These are phyloP conservation scores for Nepenthes alata DNA, from an alignment of 179 eudicot species.

Conservation along the genomic window DNA sequence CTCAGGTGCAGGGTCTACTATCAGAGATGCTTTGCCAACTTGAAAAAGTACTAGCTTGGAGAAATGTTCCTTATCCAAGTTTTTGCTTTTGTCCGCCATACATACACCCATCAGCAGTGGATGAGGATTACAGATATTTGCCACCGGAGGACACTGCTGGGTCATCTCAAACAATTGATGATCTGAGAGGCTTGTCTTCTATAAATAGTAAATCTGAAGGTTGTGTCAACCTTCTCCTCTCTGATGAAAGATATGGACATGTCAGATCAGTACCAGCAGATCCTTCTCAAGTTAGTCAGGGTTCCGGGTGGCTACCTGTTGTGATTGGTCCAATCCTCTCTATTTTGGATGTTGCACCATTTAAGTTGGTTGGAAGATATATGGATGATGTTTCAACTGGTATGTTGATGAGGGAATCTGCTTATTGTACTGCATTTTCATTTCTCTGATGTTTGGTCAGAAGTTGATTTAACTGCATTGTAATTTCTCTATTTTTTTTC, in stretches of 20 bases:
- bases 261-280: conserved; percentile 12
- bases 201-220: conserved; percentile 14
- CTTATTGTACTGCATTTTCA: not conserved
- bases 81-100: conserved; percentile 38
- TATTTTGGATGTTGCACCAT: conserved; percentile 78
- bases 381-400: conserved; percentile 75
- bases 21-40: conserved; percentile 49
- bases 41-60: conserved; percentile 49
- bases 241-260: conserved; percentile 13
- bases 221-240: conserved; percentile 11
- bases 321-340: conserved; percentile 51
- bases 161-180: conserved; percentile 19
- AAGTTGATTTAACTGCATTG: conserved; percentile 6
- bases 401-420: conserved; percentile 19
- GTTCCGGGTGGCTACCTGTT: conserved; percentile 41
- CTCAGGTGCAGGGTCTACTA: conserved; percentile 56
- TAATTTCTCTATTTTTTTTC: conserved; percentile 7
- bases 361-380: conserved; percentile 53
- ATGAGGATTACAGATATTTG: conserved; percentile 18
- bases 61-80: conserved; percentile 46
- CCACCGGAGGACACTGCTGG: conserved; percentile 15
- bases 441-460: conserved; percentile 8
- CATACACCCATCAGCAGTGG: conserved; percentile 28
- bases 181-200: conserved; percentile 24
- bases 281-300: conserved; percentile 23